These are phyloP conservation scores for Rhamnella rubrinervis DNA, from an alignment of 331 rosid species.

Conservation along the genomic window DNA sequence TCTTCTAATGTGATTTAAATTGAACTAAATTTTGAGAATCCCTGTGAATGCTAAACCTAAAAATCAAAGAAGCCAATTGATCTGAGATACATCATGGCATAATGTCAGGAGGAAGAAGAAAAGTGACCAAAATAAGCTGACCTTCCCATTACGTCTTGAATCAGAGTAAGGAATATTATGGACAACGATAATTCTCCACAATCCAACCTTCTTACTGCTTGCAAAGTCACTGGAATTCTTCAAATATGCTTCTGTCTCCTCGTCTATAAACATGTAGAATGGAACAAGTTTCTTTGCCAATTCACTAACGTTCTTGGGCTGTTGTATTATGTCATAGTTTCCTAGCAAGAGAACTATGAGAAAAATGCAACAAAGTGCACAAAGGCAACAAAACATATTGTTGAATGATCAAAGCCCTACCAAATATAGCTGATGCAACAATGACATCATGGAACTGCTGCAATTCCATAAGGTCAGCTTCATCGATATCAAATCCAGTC, in stretches of 20 bases:
- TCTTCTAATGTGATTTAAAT: neutral
- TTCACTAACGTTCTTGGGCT: constrained; percentile 75
- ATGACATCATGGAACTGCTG: constrained; percentile 81
- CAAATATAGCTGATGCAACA: constrained; percentile 99
- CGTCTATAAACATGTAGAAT: constrained; percentile 88
- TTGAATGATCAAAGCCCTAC: constrained; percentile 34
- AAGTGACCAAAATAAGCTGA: constrained; percentile 29
- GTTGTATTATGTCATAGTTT: constrained; percentile 91
- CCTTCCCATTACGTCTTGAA: constrained; percentile 98
- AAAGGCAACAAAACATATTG: neutral
- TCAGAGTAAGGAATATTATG: constrained; percentile 80
- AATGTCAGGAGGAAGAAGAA: constrained; percentile 9
- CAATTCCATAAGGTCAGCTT: constrained; percentile 81
- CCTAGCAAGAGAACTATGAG: constrained; percentile 59
- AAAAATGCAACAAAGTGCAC: constrained; percentile 12
- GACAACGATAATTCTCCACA: constrained; percentile 90
- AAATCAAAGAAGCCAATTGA: neutral
- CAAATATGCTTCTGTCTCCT: constrained; percentile 82
- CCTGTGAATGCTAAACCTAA: neutral
- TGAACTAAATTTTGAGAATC: neutral
- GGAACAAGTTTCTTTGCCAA: constrained; percentile 65
- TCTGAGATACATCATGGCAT: constrained; percentile 6
- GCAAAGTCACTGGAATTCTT: constrained; percentile 71
- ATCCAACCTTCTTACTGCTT: constrained; percentile 69
- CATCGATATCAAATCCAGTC: constrained; percentile 94